Percentiles rank a stretch among this genome's conserved stretches.
Conservation (phyloP, 148 eudicot species). For the Chenopodium album region DNA sequence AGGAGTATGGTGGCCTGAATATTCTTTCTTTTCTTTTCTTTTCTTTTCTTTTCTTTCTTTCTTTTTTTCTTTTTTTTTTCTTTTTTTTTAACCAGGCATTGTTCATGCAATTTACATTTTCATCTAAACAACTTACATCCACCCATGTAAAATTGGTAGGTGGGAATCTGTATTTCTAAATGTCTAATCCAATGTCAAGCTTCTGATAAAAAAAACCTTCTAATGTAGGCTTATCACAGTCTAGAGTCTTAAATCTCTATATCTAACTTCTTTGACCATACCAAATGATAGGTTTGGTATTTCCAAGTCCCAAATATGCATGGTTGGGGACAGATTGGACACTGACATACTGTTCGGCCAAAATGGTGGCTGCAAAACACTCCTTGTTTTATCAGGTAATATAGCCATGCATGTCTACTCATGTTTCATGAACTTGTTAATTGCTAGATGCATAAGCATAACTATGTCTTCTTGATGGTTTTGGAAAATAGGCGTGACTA, state of each 20-base stretch:
- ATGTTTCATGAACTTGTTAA: background rate
- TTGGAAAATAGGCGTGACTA: constrained; percentile 62
- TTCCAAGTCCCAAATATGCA: constrained; percentile 87
- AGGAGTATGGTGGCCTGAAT: constrained; percentile 49
- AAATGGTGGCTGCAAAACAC: constrained; percentile 98
- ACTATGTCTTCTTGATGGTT: constrained; percentile 3
- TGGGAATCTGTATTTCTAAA: background rate
- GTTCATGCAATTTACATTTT: background rate
- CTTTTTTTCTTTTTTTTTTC: background rate
- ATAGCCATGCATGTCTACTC: background rate
- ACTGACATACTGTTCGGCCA: constrained; percentile 96
- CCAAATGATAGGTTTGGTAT: constrained; percentile 63
- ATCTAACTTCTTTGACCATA: background rate
- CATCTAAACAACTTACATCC: background rate
- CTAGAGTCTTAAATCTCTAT: background rate
- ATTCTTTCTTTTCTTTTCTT: background rate
- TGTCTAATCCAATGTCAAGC: background rate
- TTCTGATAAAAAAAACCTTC: background rate
- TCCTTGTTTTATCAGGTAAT: constrained; percentile 95
- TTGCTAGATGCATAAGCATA: background rate
- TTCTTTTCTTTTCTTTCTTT: background rate
- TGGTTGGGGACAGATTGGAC: constrained; percentile 99
- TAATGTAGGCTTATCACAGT: background rate
- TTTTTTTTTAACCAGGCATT: background rate
- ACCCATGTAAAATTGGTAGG: background rate